Conservation (phyloP, 208 protist species). For the Histomonas meleagridis region DNA sequence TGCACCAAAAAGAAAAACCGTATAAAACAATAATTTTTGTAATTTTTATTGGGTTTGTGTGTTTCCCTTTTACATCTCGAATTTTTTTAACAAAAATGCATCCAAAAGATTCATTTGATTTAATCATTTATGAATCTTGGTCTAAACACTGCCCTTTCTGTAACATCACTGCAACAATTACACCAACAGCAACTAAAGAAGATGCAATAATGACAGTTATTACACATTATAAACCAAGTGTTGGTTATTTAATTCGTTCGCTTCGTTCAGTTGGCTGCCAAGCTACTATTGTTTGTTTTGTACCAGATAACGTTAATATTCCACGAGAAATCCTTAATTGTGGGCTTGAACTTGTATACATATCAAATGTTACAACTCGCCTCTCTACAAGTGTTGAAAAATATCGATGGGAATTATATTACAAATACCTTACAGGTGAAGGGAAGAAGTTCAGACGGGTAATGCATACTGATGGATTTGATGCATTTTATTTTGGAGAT, state of each 20-base stretch:
- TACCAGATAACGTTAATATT: neutral
- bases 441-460: neutral
- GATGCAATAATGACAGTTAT: neutral
- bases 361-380: neutral
- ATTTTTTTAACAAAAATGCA: too few species aligned
- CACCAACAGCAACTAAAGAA: neutral
- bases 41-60: too few species aligned
- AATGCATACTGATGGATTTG: neutral
- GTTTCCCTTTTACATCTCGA: too few species aligned
- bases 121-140: too few species aligned
- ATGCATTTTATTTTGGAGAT: neutral
- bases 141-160: too few species aligned
- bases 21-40: too few species aligned
- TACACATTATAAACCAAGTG: neutral
- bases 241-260: neutral
- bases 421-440: neutral
- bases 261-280: neutral
- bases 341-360: neutral
- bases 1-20: too few species aligned
- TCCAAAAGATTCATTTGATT: too few species aligned
- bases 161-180: too few species aligned
- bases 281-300: neutral
- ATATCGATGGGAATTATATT: constrained; percentile 10
- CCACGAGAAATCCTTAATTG: neutral
- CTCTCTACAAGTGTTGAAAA: neutral